Base-by-base conservation (phyloP, 1,284 basidiomycete species). In the Schizophyllum commune region DNA sequence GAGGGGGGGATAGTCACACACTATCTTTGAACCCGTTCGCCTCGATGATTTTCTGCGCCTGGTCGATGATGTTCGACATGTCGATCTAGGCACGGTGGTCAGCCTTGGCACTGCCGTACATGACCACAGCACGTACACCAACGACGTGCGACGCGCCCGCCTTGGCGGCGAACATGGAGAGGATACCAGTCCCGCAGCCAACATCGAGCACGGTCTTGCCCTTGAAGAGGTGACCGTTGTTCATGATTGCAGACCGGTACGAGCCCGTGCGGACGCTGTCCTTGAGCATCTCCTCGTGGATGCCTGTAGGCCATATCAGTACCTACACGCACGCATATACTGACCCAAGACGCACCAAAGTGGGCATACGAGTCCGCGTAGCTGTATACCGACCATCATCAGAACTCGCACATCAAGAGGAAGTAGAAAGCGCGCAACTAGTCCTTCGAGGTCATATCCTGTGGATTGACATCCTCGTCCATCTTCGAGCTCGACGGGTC, bases 31-130 rank as follows among this genome's bases (percentile, higher is more conserved):
- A 97, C 58, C 96, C 96, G 70, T 99, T 99, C 17, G 93, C 92
- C 69, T 95, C 89, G 66, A 98, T 87, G 68, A 99, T 99, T 78
- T 95, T 96, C 79, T 90, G 86, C 5, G 97, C 97, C 80, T 99
- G 96, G 79, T 98, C 96, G 72, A 98, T 92, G 77, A 99, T 99
- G 79, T 99, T 98, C 66, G 94, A 98, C 97, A 99, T 99, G 78
- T 99, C 97, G 74, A 99, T 96, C 92, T 94, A 61, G 32, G 60
- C 7, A 47, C 58, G 39, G 65, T 61, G 52, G 59, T 65, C 61
- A 63, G 57, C 32, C 63, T 51, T 27, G 47, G 20, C 58, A 56
- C 17, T n/a, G 59, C 32, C 32, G 54, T 11, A 55, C 11, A 54
- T 47, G 21, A 57, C 17, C 39, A 54, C 61, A 61, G 59, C 57